Percentiles rank a stretch among this genome's conserved stretches.
These are phyloP conservation scores for Rutstroemia sp. DNA, from an alignment of 2,329 filamentous ascomycete species.

Conservation along the genomic window DNA sequence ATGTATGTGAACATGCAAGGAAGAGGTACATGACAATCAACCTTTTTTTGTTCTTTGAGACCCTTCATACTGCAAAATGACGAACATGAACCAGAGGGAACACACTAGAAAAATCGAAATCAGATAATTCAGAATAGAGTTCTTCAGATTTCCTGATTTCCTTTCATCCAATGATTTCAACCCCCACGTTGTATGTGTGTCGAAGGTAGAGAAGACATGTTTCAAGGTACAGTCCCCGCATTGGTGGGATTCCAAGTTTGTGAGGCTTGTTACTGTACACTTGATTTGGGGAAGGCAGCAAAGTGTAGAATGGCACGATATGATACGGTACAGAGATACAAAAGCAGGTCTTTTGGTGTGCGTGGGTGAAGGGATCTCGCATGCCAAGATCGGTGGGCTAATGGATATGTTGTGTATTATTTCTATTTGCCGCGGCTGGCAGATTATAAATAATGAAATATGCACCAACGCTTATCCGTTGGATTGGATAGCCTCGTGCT, in stretches of 20 bases:
- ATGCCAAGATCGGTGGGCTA: neutral
- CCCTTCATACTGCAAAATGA: neutral
- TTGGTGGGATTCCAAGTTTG: neutral
- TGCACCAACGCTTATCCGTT: no score
- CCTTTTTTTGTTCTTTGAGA: neutral
- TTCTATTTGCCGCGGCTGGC: constrained; percentile 1
- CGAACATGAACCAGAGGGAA: neutral
- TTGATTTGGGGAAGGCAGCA: no score
- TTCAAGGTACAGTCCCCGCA: neutral
- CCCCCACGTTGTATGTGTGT: neutral
- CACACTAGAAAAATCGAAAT: neutral
- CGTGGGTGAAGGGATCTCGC: neutral
- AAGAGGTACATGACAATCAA: neutral
- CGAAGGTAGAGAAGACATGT: neutral
- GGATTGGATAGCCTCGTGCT: no score
- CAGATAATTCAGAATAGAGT: neutral
- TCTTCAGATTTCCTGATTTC: neutral
- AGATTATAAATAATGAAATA: neutral
- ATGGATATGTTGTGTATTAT: neutral
- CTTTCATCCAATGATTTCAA: neutral
- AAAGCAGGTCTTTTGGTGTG: neutral
- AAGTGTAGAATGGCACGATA: no score
- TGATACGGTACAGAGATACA: no score
- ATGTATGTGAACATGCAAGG: neutral
- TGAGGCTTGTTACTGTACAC: no score